Base-by-base conservation (phyloP, 1,284 basidiomycete genomes). In the Melampsora larici-populina region DNA sequence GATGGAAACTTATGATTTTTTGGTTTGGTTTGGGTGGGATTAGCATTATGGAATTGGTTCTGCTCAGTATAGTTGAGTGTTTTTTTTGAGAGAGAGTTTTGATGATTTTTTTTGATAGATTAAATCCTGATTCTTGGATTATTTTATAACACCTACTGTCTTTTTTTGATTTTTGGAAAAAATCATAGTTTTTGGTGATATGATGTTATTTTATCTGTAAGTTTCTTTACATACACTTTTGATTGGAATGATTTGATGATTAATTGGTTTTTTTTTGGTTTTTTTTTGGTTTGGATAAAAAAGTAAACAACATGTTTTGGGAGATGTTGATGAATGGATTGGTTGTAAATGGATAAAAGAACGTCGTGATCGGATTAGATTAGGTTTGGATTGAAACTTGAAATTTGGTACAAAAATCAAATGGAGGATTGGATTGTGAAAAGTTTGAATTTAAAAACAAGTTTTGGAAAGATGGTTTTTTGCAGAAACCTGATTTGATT, bases 151-250 rank as follows among this genome's bases (percentile, higher is more conserved):
- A n/a, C n/a, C n/a, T n/a, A n/a, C n/a, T n/a, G n/a, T n/a, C n/a
- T n/a, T n/a, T n/a, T 24, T 46, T 70, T 26, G 43, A 2, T 15
- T 43, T 26, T 24, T 67, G 51, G 24, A 21, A 13, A 18, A 1
- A 9, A 24, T n/a, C 21, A 46, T 21, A 75, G 73, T 75, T 62
- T 75, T 75, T 55, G 73, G 73, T 55, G 73, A 75, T 51, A 75
- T 75, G 73, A 11, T 75, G 15, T 75, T 75, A 26, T 75, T 75
- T 68, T 75, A 75, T 62, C 58, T 75, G 73, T 75, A 67, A 21
- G 73, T 62, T 33, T 17, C 26, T 24, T 33, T 36, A 4, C 29
- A 18, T 24, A 18, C 24, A 46, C 0, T 13, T 33, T 49, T 29
- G 33, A 29, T 3, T 24, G n/a, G n/a, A n/a, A n/a, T 18, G 36